Evolutionary conservation across 768 basidiomycete genomes (phyloP), one percentile per base, ranked within the genome.

Genomic region (Pleurotus cornucopiae): DNA sequence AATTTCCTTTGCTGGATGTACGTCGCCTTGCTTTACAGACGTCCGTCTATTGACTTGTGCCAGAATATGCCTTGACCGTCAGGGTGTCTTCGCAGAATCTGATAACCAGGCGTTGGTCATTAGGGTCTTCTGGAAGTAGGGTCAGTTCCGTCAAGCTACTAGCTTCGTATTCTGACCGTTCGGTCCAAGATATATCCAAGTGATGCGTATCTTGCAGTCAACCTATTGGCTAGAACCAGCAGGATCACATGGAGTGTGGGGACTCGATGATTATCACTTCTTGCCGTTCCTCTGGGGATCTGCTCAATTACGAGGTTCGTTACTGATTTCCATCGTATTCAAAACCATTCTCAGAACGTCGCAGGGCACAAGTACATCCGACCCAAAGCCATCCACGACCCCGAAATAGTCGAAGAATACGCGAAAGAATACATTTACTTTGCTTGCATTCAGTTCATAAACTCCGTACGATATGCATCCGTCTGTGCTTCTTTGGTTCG

Each of bases 171-270:
- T 6, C 40, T 51, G 37, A 48, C 41, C 46, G 71, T 79, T 80
- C 0, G 83, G 80, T 63, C 82, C 79, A 81, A 82, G 84, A 62
- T 95, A 93, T 63, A 81, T 93, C 30, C 71, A 83, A 49, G 80
- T 89, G 47, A 92, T 92, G 91, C 84, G 97, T 0, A 64, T 83
- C 9, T 77, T 99, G 1, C 95, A 98, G 62, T 94, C 91, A 3
- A 85, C 88, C 2, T 99, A 99, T 67, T 98, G 95, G 94, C 82
- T 98, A 0, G 96, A 99, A 68, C 95, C 96, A 2, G 96, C 96
- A 5, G 95, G 96, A n/a, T 98, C 97, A 1, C 96, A 98, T 67
- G 96, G 96, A 0, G 96, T 98, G 0, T 98, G 95, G 91, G 96
- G 96, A 1, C 73, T 98, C 55, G 94, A 97, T 63, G 94, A 98